phyloP scores from a whole-genome alignment of 225 moss, liverwort and hornwort species.

The Asterella californica region DNA sequence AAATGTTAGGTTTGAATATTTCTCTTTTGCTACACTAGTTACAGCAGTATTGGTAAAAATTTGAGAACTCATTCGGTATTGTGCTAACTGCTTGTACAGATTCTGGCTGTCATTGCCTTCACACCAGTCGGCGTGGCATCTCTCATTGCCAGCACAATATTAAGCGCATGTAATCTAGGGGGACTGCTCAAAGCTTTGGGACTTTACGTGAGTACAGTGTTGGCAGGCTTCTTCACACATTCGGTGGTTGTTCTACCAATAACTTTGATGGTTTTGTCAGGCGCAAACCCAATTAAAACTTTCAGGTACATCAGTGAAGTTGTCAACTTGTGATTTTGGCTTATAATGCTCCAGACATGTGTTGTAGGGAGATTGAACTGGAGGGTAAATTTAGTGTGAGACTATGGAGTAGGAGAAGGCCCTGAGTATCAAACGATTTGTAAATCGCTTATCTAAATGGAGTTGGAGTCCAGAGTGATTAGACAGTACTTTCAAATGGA shows the following conservation, averaged over 20 bases:
- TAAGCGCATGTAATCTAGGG: constrained; percentile 69
- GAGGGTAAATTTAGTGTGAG: not conserved
- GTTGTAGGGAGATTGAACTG: not conserved
- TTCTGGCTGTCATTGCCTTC: constrained; percentile 65
- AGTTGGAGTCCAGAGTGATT: too few species aligned
- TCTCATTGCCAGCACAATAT: constrained; percentile 76
- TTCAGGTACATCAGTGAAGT: constrained; percentile 46
- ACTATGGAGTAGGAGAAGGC: not conserved
- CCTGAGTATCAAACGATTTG: not conserved
- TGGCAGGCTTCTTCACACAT: constrained; percentile 67
- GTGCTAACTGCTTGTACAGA: constrained; percentile 39
- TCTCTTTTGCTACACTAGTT: not conserved
- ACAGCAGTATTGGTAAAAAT: not conserved
- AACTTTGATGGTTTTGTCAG: constrained; percentile 58
- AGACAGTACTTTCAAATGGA: too few species aligned
- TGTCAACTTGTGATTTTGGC: not conserved
- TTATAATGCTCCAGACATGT: not conserved
- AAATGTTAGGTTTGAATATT: not conserved
- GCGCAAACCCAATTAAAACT: constrained; percentile 59
- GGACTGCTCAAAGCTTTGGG: constrained; percentile 74
- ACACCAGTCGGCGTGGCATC: constrained; percentile 91
- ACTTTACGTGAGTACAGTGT: constrained; percentile 68
- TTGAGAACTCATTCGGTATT: not conserved
- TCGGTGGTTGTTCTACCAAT: constrained; percentile 62
- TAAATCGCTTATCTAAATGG: too few species aligned